Evolutionary conservation across 495 filamentous ascomycete genomes (phyloP), one percentile per base, ranked within the genome.

Genomic region (Hyaloscypha bicolor): DNA sequence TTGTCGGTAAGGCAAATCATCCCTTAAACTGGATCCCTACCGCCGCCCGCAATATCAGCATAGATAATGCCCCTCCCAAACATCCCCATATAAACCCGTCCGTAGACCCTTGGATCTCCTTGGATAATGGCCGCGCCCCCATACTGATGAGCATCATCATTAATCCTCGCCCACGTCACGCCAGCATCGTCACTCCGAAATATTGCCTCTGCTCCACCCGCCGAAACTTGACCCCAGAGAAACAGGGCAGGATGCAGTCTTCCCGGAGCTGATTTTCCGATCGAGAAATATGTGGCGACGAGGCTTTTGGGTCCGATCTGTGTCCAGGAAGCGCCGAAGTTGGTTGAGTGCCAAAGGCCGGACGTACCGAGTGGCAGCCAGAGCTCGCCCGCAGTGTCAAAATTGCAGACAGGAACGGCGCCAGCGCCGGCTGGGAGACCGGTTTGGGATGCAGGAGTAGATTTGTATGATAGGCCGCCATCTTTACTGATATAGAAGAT

Each of bases 401-500:
- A 63, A 29, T 29, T 63, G 14, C 32, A 42, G 30, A 63, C 61
- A n/a, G 61, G 61, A 6, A 39, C 48, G 16, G 45, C 45, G 14
- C 61, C 61, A 3, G 61, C 22, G 0, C 61, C 61, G 8, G 12
- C 45, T 14, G 61, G 61, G 25, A 63, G 29, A 16, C 61, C 61
- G 42, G 61, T 63, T 9, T 37, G 52, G 4, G 42, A 55, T 39
- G 59, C 59, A 14, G 59, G n/a, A 11, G 5, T 63, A 6, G 61
- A 63, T 21, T 63, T 55, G 48, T 63, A 63, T 19, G 61, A 63
- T 37, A 63, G 8, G 14, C 61, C 61, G 11, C 61, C 61, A 29
- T 63, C 61, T 9, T 33, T 63, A 31, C 61, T 63, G 32, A 63
- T 63, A 25, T 63, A 63, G 22, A 31, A 63, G 45, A 55, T 30